Evolutionary conservation across 805 yeast genomes (phyloP).

Genomic region (Candida ficus): DNA sequence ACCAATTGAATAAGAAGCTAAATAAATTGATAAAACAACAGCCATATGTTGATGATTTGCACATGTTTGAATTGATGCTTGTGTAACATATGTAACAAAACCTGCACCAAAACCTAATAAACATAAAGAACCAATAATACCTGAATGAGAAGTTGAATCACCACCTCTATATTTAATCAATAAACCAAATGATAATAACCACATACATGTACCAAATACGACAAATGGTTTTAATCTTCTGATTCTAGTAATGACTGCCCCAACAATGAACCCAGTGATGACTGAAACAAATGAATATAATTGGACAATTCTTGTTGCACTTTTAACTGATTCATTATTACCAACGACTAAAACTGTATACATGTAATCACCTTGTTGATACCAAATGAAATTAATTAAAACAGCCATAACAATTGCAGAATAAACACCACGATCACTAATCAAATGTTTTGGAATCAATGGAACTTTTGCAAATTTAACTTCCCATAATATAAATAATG

Average conservation of each 20-base stretch:
- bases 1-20: slow-evolving; percentile 39
- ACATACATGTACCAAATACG: slow-evolving; percentile 49
- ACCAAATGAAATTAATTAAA: slow-evolving; percentile 52
- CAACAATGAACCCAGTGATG: slow-evolving; percentile 53
- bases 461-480: slow-evolving; percentile 38
- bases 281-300: slow-evolving; percentile 63
- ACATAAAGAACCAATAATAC: slow-evolving; percentile 61
- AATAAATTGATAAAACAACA: slow-evolving; percentile 49
- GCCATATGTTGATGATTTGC: slow-evolving; percentile 64
- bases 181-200: slow-evolving; percentile 60
- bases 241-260: slow-evolving; percentile 44
- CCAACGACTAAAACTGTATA: slow-evolving; percentile 59
- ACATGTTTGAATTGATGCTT: slow-evolving; percentile 54
- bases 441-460: slow-evolving; percentile 29
- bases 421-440: slow-evolving; percentile 59
- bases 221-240: slow-evolving; percentile 57
- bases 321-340: slow-evolving; percentile 45
- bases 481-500: slow-evolving; percentile 56
- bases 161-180: slow-evolving; percentile 54
- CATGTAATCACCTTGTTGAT: slow-evolving; percentile 62
- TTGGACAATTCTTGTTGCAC: slow-evolving; percentile 63
- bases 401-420: slow-evolving; percentile 55
- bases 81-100: slow-evolving; percentile 61
- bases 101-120: slow-evolving; percentile 72
- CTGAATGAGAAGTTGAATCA: slow-evolving; percentile 39